These are phyloP conservation scores for Rhizopus delemar DNA, from an alignment of 371 early-diverging fungal species.

Conservation along the genomic window DNA sequence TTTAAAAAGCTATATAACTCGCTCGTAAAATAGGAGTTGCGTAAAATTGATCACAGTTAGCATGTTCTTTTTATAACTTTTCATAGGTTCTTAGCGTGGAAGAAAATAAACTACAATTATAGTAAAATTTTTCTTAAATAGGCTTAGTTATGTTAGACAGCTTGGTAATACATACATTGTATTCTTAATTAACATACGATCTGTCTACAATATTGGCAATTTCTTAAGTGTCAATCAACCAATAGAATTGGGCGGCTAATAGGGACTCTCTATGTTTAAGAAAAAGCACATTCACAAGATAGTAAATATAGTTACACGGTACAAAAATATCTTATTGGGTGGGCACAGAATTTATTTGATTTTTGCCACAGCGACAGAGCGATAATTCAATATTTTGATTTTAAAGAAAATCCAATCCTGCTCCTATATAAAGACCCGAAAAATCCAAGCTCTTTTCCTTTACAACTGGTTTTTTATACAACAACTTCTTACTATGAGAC, in stretches of 20 bases:
- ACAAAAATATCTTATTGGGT: not conserved
- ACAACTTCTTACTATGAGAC: slow-evolving; percentile 1
- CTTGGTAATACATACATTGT: not conserved
- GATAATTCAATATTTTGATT: no score
- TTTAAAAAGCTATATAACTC: no score
- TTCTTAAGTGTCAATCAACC: not conserved
- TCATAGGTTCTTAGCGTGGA: slow-evolving; percentile 16
- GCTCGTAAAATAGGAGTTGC: no score
- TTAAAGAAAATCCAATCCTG: no score
- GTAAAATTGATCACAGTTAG: slow-evolving; percentile 20
- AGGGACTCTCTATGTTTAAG: not conserved
- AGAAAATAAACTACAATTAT: slow-evolving; percentile 3
- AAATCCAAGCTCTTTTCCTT: no score
- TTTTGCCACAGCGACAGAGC: not conserved
- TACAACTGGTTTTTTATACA: no score
- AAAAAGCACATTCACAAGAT: not conserved
- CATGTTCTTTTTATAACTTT: slow-evolving; percentile 17
- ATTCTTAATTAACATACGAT: not conserved
- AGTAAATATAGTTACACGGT: not conserved
- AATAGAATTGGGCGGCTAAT: not conserved
- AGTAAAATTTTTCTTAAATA: slow-evolving; percentile 1
- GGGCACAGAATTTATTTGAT: slow-evolving; percentile 2
- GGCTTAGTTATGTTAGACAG: not conserved
- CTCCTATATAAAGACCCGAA: no score
- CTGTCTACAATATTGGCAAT: not conserved